Conservation (phyloP, 208 protist species). For the Strigomonas galati region DNA sequence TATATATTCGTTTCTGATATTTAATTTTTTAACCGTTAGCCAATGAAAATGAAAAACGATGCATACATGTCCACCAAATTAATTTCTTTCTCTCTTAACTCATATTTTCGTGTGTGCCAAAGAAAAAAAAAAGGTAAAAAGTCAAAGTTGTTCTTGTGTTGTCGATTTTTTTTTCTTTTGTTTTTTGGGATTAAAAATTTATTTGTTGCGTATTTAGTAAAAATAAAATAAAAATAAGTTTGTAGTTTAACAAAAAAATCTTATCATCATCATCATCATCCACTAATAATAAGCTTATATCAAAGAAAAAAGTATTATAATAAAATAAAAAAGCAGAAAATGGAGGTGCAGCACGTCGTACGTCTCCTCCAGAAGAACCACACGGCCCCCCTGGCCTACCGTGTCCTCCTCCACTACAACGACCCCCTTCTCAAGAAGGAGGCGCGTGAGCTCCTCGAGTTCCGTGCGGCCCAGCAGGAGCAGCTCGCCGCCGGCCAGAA, state of each 20-base stretch:
- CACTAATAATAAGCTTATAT: not conserved
- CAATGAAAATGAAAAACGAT: not conserved
- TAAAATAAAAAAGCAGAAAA: slow-evolving; percentile 17
- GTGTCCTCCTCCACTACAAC: slow-evolving; percentile 65
- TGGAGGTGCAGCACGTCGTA: slow-evolving; percentile 61
- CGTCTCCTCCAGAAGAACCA: slow-evolving; percentile 38
- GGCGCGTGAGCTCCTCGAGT: slow-evolving; percentile 45
- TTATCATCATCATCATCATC: not conserved
- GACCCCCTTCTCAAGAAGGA: slow-evolving; percentile 75
- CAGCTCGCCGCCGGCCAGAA: slow-evolving; percentile 61
- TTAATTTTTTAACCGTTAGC: too few relatives aligned
- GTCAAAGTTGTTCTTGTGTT: slow-evolving; percentile 6
- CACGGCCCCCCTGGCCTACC: slow-evolving; percentile 35
- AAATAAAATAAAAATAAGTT: not conserved
- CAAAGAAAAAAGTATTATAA: slow-evolving; percentile 11
- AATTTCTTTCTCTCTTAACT: slow-evolving; percentile 17
- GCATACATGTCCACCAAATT: not conserved
- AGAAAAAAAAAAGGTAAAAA: slow-evolving; percentile 10
- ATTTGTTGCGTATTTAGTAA: slow-evolving; percentile 7
- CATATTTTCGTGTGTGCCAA: not conserved
- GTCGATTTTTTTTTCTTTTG: slow-evolving; percentile 9
- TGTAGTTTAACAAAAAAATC: not conserved
- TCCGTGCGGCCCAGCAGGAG: slow-evolving; percentile 35
- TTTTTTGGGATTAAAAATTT: slow-evolving; percentile 16
- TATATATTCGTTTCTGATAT: too few relatives aligned